Base-by-base conservation (phyloP, 257 asterid species). In the Solanum peruvianum region DNA sequence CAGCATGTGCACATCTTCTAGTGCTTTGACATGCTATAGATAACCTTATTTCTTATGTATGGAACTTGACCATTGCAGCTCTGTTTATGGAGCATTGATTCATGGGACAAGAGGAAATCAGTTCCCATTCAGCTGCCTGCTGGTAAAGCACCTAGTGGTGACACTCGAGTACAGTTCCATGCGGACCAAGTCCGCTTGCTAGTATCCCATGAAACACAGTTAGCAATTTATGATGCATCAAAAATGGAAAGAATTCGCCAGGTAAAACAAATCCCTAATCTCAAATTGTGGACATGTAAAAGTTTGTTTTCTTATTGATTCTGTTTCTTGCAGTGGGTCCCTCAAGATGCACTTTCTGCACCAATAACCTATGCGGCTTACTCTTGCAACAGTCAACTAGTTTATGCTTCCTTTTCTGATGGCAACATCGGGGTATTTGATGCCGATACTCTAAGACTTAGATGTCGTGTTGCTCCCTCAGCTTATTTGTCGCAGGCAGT, bases 321-420 rank as follows among this genome's bases (percentile, higher is more conserved):
- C 33, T 86, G 14, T 83, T 77, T 44, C 44, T 85, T 70, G 88
- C 89, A 97, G 99, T 97, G 99, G 99, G 90, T 97, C 85, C 98
- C 99, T 8, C 99, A 97, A 91, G 99, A 95, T 39, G 88, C 91
- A 85, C 98, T 97, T 70, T 92, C 99, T 6, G 97, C 99, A 9
- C 97, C 99, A 33, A 95, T 97, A 89, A 92, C 99, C 16, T 97
- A 94, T 72, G 99, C 99, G 8, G 89, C 94, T 2, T 97, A 95
- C 92, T 95, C 99, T 29, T 96, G 99, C 94, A 97, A 97, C 89
- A 96, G 99, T 88, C 95, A 91, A 88, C 93, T 97, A 44, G 94
- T 97, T 75, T 95, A 87, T 90, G 98, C 99, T 87, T 94, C 99
- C 75, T 97, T 96, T 86, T 86, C 92, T 75, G 98, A 97, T 76